Percentiles rank a stretch among this genome's conserved stretches.
Conservation (phyloP, 129 eudicot species). For the Flaveria bidentis region DNA sequence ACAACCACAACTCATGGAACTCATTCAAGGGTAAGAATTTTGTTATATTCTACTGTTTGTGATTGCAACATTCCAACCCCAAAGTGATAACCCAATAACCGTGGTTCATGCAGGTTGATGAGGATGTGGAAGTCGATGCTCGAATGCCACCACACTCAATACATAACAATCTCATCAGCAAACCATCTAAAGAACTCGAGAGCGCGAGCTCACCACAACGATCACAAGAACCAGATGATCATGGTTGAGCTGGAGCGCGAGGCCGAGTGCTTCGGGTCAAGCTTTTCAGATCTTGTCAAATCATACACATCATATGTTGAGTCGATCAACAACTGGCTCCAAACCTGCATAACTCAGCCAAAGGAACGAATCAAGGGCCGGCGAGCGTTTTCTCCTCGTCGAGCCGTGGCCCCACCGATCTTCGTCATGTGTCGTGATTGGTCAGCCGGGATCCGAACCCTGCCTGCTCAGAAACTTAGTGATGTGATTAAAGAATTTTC, state of each 20-base stretch:
- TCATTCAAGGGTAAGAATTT: slow-evolving; percentile 71
- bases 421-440: slow-evolving; percentile 72
- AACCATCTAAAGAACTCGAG: slow-evolving; percentile 51
- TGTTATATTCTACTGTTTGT: background rate
- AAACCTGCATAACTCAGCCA: slow-evolving; percentile 71
- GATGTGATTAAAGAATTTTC: slow-evolving; percentile 59
- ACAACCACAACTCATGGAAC: slow-evolving; percentile 82
- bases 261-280: slow-evolving; percentile 68
- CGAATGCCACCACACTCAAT: slow-evolving; percentile 82
- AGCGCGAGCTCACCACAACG: slow-evolving; percentile 33
- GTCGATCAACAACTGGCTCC: slow-evolving; percentile 86
- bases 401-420: slow-evolving; percentile 80
- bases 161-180: slow-evolving; percentile 70
- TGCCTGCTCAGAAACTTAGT: slow-evolving; percentile 67
- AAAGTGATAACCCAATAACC: background rate
- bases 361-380: slow-evolving; percentile 60
- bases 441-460: slow-evolving; percentile 59
- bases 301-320: slow-evolving; percentile 66
- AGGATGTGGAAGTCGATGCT: slow-evolving; percentile 95
- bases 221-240: slow-evolving; percentile 56
- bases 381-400: slow-evolving; percentile 73
- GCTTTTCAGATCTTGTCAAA: slow-evolving; percentile 71
- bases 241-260: slow-evolving; percentile 59
- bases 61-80: background rate
- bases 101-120: slow-evolving; percentile 53